Evolutionary conservation across 176 grass and related monocot species (phyloP).

Genomic region (Saccharum officinarum): DNA sequence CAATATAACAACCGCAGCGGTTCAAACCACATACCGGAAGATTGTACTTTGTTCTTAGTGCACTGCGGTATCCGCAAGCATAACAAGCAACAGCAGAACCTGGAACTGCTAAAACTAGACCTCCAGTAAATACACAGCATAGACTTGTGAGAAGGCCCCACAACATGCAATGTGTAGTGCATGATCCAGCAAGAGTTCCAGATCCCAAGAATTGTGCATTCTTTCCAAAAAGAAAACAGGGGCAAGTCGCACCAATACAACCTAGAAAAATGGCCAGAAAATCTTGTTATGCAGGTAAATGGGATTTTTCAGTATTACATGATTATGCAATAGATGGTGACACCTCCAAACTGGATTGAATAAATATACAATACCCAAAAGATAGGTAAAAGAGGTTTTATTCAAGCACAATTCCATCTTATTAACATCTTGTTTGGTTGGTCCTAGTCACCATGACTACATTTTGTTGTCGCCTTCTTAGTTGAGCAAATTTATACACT

Average conservation of each 20-base stretch:
- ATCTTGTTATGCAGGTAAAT: constrained; percentile 9
- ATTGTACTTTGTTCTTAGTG: constrained; percentile 73
- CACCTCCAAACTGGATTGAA: not conserved
- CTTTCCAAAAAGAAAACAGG: constrained; percentile 88
- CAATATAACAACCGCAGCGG: not conserved
- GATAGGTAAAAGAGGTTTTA: not conserved
- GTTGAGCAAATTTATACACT: not conserved
- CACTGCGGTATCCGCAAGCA: constrained; percentile 71
- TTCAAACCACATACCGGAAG: constrained; percentile 56
- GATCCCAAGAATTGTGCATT: constrained; percentile 87
- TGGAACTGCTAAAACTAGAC: constrained; percentile 71
- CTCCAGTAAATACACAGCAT: constrained; percentile 78
- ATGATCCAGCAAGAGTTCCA: constrained; percentile 80
- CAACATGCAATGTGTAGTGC: constrained; percentile 79
- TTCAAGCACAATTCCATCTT: not conserved
- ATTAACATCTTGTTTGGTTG: not conserved
- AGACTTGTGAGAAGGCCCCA: constrained; percentile 87
- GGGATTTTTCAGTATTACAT: not conserved
- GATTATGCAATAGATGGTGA: not conserved
- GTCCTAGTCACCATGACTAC: not conserved
- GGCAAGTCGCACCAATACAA: constrained; percentile 77
- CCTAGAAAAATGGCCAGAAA: constrained; percentile 48
- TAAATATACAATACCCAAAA: not conserved
- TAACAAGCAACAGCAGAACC: constrained; percentile 89
- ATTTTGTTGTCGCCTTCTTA: not conserved